Evolutionary conservation across 805 yeast species (phyloP).

Genomic region (Tetrapisispora namnaoensis): DNA sequence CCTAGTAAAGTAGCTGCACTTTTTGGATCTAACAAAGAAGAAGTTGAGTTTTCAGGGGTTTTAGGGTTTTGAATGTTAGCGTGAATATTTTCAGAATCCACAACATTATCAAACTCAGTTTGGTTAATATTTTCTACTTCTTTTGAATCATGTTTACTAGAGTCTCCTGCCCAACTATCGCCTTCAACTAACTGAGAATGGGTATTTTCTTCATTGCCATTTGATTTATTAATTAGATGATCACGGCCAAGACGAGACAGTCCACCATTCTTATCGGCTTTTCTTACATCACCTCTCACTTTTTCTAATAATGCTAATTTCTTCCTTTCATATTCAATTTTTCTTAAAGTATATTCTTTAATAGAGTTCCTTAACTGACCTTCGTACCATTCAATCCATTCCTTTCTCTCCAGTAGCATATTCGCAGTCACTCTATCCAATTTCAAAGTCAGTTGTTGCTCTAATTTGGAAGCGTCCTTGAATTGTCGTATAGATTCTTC

Average conservation of each 20-base stretch:
- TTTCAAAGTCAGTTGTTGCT: conserved; percentile 66
- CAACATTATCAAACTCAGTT: conserved; percentile 19
- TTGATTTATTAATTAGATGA: conserved; percentile 24
- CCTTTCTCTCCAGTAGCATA: conserved; percentile 58
- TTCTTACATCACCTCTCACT: conserved; percentile 60
- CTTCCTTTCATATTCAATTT: conserved; percentile 80
- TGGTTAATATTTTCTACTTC: conserved; percentile 14
- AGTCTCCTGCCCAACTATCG: conserved; percentile 53
- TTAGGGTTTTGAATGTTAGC: conserved; percentile 12
- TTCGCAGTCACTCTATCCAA: conserved; percentile 78
- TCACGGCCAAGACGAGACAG: conserved; percentile 61
- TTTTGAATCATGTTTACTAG: conserved; percentile 21
- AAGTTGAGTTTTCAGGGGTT: conserved; percentile 1
- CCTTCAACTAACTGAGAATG: conserved; percentile 40
- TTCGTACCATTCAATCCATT: conserved; percentile 49
- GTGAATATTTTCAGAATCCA: conserved; percentile 24
- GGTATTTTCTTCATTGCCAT: not conserved
- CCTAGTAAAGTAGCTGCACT: conserved; percentile 79
- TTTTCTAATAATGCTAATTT: conserved; percentile 64
- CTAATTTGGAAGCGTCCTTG: conserved; percentile 68
- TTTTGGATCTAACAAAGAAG: conserved; percentile 52
- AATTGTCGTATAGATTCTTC: conserved; percentile 79
- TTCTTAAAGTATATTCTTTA: conserved; percentile 51
- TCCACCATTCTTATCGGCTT: conserved; percentile 71
- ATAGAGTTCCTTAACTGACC: conserved; percentile 43